Percentiles rank a stretch among this genome's conserved stretches.
Conservation (phyloP, 1,284 basidiomycete genomes). For the Crucibulum parvulum region DNA sequence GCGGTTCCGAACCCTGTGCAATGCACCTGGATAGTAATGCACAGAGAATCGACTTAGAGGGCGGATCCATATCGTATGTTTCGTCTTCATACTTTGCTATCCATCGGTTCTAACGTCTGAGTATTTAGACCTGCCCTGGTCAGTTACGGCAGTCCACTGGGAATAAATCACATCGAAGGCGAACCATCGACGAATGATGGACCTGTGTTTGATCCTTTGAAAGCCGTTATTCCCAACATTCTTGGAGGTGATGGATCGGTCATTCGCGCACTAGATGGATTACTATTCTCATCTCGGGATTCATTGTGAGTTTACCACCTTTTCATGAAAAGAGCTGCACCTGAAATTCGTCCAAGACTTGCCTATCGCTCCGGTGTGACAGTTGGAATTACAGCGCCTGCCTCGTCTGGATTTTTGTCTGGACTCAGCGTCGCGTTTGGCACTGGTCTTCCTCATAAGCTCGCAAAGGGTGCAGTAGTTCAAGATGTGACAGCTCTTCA, state of each 20-base stretch:
- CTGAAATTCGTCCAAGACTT: slow-evolving; percentile 45
- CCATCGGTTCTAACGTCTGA: background rate
- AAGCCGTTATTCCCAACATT: slow-evolving; percentile 46
- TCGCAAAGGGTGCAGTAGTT: slow-evolving; percentile 73
- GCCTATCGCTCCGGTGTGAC: slow-evolving; percentile 74
- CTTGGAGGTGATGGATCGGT: slow-evolving; percentile 58
- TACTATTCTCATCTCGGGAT: slow-evolving; percentile 75
- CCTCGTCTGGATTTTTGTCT: slow-evolving; percentile 59
- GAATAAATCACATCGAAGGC: slow-evolving; percentile 63
- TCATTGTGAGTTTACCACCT: slow-evolving; percentile 57
- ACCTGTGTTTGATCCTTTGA: slow-evolving; percentile 56
- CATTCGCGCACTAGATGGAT: slow-evolving; percentile 75
- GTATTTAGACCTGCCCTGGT: slow-evolving; percentile 59
- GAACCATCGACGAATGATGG: slow-evolving; percentile 80
- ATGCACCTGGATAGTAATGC: slow-evolving; percentile 15
- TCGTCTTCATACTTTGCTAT: background rate
- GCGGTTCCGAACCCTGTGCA: slow-evolving; percentile 25
- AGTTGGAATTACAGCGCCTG: slow-evolving; percentile 68
- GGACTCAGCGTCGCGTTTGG: slow-evolving; percentile 75
- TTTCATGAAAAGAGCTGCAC: background rate
- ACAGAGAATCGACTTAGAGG: slow-evolving; percentile 51
- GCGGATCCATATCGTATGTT: slow-evolving; percentile 55
- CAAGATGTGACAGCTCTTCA: slow-evolving; percentile 79
- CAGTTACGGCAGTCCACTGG: slow-evolving; percentile 66
- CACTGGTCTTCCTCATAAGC: slow-evolving; percentile 65